Percentiles rank a stretch among this genome's conserved stretches.
These are phyloP conservation scores for Vitellaria paradoxa DNA, from an alignment of 179 eudicot genomes.

Conservation along the genomic window DNA sequence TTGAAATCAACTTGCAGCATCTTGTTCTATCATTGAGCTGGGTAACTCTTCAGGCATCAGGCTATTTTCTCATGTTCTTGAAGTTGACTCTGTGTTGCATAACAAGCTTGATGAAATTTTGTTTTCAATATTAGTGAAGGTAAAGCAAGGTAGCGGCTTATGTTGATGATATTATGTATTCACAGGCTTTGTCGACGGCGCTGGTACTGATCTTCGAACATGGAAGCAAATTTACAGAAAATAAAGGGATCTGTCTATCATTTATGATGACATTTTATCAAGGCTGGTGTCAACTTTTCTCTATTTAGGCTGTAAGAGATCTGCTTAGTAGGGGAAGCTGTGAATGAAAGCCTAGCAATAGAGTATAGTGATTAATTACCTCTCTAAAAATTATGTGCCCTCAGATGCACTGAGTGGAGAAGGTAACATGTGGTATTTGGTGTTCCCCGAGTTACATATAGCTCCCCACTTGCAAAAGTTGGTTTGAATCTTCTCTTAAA, in stretches of 20 bases:
- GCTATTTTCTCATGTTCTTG: not conserved
- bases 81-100: not conserved
- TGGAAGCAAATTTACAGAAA: not conserved
- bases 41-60: not conserved
- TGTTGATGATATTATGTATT: not conserved
- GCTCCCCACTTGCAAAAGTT: not conserved
- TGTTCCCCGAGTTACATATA: not conserved
- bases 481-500: not conserved
- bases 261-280: not conserved
- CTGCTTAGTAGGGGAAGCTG: not conserved
- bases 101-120: not conserved
- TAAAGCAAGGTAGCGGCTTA: not conserved
- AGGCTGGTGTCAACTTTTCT: no score
- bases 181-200: not conserved
- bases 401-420: not conserved
- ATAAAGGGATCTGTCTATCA: not conserved
- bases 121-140: not conserved
- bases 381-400: not conserved
- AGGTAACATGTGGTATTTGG: not conserved
- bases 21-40: not conserved
- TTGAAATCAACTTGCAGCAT: not conserved
- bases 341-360: constrained; percentile 1
- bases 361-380: not conserved
- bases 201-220: no score
- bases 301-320: not conserved